Evolutionary conservation across 2,329 filamentous ascomycete species (phyloP), one percentile per base, ranked within the genome.

Genomic region (Colletotrichum eremochloae): DNA sequence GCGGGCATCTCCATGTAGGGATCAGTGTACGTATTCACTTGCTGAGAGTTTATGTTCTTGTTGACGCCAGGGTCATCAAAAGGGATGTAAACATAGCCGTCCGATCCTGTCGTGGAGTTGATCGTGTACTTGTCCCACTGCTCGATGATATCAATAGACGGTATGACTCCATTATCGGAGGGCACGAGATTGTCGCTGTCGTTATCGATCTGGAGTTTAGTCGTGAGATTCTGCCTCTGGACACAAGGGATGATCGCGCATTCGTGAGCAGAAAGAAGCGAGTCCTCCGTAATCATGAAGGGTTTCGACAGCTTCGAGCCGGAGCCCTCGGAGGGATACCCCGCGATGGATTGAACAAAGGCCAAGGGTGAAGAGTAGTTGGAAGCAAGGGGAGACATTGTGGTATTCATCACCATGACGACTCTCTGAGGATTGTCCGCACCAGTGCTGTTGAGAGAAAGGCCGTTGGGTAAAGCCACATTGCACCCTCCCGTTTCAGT

Each of bases 391-490:
- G 64, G 52, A 18, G 20, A 42, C 24, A n/a, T 42, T 3, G 50
- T 58, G 6, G 69, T 62, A 53, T 67, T 72, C 42, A 72, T 63
- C 11, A 61, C 38, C 50, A 72, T 68, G 18, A 63, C 64, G 7
- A 50, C 56, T 36, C 56, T 48, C 5, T 52, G 29, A 9, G 36
- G 8, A 20, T 50, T 40, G 29, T 33, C 14, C 50, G 29, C 60
- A 7, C 15, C 50, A 2, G 50, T 53, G 14, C 50, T 53, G 15
- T 53, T 53, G 29, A 53, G 29, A 31, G 29, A 53, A 8, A 53
- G 29, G 15, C 50, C 50, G 6, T 53, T 53, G 14, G 50, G 50
- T 14, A 53, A 33, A 18, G 50, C 50, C 6, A 53, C 50, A 53
- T 33, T 53, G 29, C 50, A 53, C 29, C 50, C 50, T 53, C 50